Evolutionary conservation across 225 moss, liverwort and hornwort genomes (phyloP), one percentile per base, ranked within the genome.

Genomic region (Pseudoscleropodium purum): DNA sequence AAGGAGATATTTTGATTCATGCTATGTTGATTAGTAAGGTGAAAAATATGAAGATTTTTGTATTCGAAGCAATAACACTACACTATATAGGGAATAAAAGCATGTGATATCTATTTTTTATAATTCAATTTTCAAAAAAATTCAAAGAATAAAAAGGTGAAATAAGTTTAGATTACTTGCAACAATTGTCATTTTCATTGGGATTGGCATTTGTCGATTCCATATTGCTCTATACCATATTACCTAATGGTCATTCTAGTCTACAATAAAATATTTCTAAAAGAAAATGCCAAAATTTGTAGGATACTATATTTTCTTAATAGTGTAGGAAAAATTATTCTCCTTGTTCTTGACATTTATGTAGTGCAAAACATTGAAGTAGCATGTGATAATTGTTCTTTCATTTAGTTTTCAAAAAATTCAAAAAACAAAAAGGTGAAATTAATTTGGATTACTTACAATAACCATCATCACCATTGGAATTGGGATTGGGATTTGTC

Each of bases 41-140:
- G 18, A 31, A 75, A 75, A 47, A 47, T 47, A 31, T 49, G 4
- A 75, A 11, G 19, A 31, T 7, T 75, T 31, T 75, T 75, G 19
- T 31, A 31, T 49, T 47, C 2, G 0, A 0, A 0, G 7, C 18
- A 18, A 75, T 31, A 47, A 18, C 11, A 18, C 7, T 47, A 30
- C 0, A 4, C 7, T 47, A 30, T 0, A 4, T 49, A 75, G 31
- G 15, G 52, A 43, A 37, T 20, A 49, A 7, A 2, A 49, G 3
- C 2, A 8, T 49, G 4, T 75, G 1, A 47, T 37, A 11, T 37
- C 20, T 15, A 4, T 29, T 5, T 5, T 41, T 9, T 15, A n/a
- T 34, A 25, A 13, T 39, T 70, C 7, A 14, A 25, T 39, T 39
- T 37, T 18, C 10, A 8, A 37, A 67, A 20, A 27, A 13, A 23